phyloP scores from a whole-genome alignment of 805 yeast species.

The Yarrowia deformans region DNA sequence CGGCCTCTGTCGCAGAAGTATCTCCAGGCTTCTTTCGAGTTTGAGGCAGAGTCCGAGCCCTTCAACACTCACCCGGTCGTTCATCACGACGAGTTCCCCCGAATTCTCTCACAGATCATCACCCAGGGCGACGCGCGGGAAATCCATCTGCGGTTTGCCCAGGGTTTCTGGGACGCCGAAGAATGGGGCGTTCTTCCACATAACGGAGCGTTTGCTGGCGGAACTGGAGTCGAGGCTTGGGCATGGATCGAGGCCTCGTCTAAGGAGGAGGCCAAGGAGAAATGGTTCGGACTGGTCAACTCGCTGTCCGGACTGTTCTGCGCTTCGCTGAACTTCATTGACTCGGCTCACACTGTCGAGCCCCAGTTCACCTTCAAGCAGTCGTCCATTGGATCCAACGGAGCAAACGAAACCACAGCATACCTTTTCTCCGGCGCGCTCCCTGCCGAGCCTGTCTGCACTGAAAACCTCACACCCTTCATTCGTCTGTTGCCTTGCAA shows the following conservation, averaged over 20 bases:
- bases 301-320: slow-evolving; percentile 90
- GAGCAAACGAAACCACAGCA: slow-evolving; percentile 31
- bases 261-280: slow-evolving; percentile 60
- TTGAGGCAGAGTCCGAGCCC: slow-evolving; percentile 65
- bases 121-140: slow-evolving; percentile 71
- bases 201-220: slow-evolving; percentile 79
- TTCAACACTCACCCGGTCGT: slow-evolving; percentile 40
- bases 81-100: slow-evolving; percentile 65
- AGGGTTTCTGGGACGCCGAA: slow-evolving; percentile 94
- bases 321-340: slow-evolving; percentile 91
- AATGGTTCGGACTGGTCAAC: slow-evolving; percentile 78
- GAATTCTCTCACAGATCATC: slow-evolving; percentile 78
- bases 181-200: slow-evolving; percentile 84
- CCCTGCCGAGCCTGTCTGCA: slow-evolving; percentile 95
- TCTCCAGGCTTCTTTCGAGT: slow-evolving; percentile 73
- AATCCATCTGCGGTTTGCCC: slow-evolving; percentile 84
- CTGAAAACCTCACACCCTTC: slow-evolving; percentile 95
- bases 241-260: slow-evolving; percentile 74
- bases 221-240: slow-evolving; percentile 95
- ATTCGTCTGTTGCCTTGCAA: slow-evolving; percentile 88
- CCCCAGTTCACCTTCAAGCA: slow-evolving; percentile 51
- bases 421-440: slow-evolving; percentile 81
- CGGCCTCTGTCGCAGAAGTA: slow-evolving; percentile 78
- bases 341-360: slow-evolving; percentile 74
- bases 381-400: slow-evolving; percentile 46